Base-by-base conservation (phyloP, 2,329 filamentous ascomycete species). In the Aureobasidium sp. region DNA sequence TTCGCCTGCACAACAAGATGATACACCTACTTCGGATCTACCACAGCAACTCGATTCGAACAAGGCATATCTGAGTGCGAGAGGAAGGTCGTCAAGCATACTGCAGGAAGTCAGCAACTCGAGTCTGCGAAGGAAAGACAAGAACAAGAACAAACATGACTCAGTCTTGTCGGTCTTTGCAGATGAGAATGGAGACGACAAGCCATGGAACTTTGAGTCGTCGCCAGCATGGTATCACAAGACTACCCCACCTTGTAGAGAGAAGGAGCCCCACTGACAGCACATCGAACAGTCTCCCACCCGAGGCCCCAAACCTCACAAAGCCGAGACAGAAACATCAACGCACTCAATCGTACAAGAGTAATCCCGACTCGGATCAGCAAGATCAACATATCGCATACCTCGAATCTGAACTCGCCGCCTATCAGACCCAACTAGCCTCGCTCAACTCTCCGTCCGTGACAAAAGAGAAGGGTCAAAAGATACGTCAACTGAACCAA, bases 341-440 rank as follows among this genome's bases (percentile, higher is more conserved):
- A 33, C 63, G 54, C 13, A 58, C 63, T 2, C 53, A 58, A 27
- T 65, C 63, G 2, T 42, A 65, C 63, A 59, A 51, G 38, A 50
- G 33, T 31, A 40, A 70, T 65, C 73, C 75, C n/a, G 71, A 78
- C 23, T 79, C 77, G 67, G 78, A 76, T 61, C 81, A 83, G 66
- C 77, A 78, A 13, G 75, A 79, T 31, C 76, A 79, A 64, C 84
- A 85, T 70, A 82, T 85, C 67, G 81, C 84, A 58, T 81, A 84
- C 70, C 78, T 85, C 16, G 83, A 85, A 65, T 73, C 76, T 25
- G 80, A 84, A 68, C 71, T 85, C 29, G 77, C 78, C 23, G 73
- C 79, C 20, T 75, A 78, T 15, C 78, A 84, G 50, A 73, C 73
- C 10, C 78, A 78, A 64, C 69, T 80, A 42, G 76, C 79, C 27